Evolutionary conservation across 2,329 filamentous ascomycete species (phyloP), one percentile per base, ranked within the genome.

Genomic region (Coniochaeta prunicola): DNA sequence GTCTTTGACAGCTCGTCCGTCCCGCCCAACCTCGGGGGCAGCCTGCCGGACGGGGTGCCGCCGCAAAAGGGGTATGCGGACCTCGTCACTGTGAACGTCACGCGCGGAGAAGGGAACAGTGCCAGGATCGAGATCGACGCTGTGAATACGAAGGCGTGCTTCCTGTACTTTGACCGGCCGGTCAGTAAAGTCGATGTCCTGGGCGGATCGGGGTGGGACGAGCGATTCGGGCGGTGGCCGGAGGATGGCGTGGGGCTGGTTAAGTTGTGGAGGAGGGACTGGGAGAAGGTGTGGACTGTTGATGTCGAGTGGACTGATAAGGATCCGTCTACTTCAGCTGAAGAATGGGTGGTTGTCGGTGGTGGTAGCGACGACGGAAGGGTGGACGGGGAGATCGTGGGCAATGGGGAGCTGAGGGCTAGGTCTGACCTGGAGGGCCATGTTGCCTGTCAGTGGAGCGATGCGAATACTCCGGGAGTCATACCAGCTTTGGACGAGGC

Each of bases 401-500:
- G 61, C 38, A 66, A 63, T n/a, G 67, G 60, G 9, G 68, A 68
- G 56, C 58, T 68, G 65, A 69, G 57, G 72, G 71, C 15, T 65
- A 72, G 60, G 71, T 60, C 33, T 57, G 70, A 56, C 1, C 69
- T 91, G 34, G 80, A 79, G 63, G 90, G 92, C 1, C 80, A 76
- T 34, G 85, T 92, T 1, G 80, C 87, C 17, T 97, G 94, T 73
- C 77, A 90, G 33, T 97, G 92, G 92, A 91, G 88, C 66, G 94
- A 99, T 74, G 86, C 84, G 50, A 97, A 97, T 67, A 75, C 77
- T 36, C 72, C 74, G 2, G 87, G 84, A 3, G 79, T 80, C 1
- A 92, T 97, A 54, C 92, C 93, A 0, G 92, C 92, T 0, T 82
- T 93, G 57, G 89, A 94, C 65, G 92, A 97, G 73, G 79, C 90